Base-by-base conservation (phyloP, 2,329 filamentous ascomycete species). In the Colletotrichum musae region DNA sequence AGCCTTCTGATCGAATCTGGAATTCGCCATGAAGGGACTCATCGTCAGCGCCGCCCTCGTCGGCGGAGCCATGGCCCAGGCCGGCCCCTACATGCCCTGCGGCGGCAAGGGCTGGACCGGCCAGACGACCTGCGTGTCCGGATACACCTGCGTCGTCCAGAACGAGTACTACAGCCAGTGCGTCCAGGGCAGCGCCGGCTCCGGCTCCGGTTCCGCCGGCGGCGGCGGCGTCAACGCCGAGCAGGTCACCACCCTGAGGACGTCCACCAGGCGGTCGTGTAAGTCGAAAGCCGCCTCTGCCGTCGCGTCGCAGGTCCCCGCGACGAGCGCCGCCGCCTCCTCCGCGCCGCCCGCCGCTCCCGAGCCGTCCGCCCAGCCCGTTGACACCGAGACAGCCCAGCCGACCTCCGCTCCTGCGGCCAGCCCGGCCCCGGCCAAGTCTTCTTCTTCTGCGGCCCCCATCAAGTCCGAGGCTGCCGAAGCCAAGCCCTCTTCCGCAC, bases 141-240 rank as follows among this genome's bases (percentile, higher is more conserved):
- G 84, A 5, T 84, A 82, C 62, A 74, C 73, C 1, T 85, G 84
- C 72, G 73, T 64, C 7, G 74, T 75, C 43, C 63, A 74, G 6
- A 84, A 84, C 72, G 73, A 78, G n/a, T 85, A 75, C 72, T 85
- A 85, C 72, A 80, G 76, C 67, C 83, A 85, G 70, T 85, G 84
- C 65, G 58, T 78, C 24, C 80, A 76, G 4, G 71, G 72, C 21
- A 60, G 47, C 58, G 64, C 80, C 0, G 68, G 68, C 18, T 53
- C 67, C 15, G 21, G 51, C 21, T 50, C 21, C 9, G 32, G 32
- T 36, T 36, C 47, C 47, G 47, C 43, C 62, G 3, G 52, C 66
- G 21, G 52, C 66, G 21, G 21, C 7, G 13, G 16, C 67, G 18
- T 21, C 36, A 16, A 26, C 15, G 58, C 48, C 48, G 63, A 50